Evolutionary conservation across 2,329 filamentous ascomycete genomes (phyloP), one percentile per base, ranked within the genome.

Genomic region (Claviceps lovelessii): DNA sequence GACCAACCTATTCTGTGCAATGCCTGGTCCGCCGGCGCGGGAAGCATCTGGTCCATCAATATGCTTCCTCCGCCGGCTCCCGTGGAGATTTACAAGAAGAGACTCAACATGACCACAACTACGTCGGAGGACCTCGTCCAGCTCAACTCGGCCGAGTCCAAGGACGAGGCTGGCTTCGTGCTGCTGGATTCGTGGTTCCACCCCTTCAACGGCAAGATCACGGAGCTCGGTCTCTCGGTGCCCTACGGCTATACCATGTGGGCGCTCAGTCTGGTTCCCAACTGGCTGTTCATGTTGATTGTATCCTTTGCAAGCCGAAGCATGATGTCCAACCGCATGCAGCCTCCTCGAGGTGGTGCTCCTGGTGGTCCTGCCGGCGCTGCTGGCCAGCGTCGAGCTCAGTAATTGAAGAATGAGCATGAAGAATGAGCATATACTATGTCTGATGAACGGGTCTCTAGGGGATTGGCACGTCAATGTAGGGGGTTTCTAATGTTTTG

Each of bases 271-370:
- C 70, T 85, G 51, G 70, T 88, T 56, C 79, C 86, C 56, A 82
- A 84, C 73, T 91, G 87, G 87, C 70, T 81, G 54, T 83, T 89
- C 65, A 90, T 91, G 87, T 76, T 91, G 61, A 66, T 80, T 51
- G 76, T 91, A 61, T 87, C 84, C 53, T 82, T 90, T 67, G 64
- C 85, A 59, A 88, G 83, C 76, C 78, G 86, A 65, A 79, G 75
- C 56, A 78, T 90, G 69, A 89, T 90, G 87, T 62, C 63, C 50
- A 68, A 67, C 60, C 70, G 70, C 49, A 67, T 71, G 64, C 61
- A 57, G 10, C 51, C 56, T 31, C 54, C 50, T 28, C 39, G 47
- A 15, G 39, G 23, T 37, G 56, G 50, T 48, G 48, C 59, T 56
- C 60, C 54, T 55, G 52, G 50, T 31, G 58, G 56, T 17, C 37